Base-by-base conservation (phyloP, 495 filamentous ascomycete genomes). In the Trichocladium uniseriatum region DNA sequence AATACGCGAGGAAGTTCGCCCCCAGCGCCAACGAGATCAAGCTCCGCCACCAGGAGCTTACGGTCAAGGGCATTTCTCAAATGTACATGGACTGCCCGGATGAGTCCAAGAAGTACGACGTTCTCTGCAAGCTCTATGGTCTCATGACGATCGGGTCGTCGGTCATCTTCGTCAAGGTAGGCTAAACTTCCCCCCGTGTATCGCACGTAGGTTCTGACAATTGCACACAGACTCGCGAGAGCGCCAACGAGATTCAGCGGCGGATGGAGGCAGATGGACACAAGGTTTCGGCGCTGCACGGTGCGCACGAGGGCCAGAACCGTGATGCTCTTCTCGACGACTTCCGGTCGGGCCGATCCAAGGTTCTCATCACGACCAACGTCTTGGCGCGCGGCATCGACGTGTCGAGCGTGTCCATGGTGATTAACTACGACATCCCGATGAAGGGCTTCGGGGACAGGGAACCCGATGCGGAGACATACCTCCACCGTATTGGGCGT, bases 341-440 rank as follows among this genome's bases (percentile, higher is more conserved):
- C 11, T 99, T 97, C 81, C 84, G 92, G 51, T 75, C 63, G 18
- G 89, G 90, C 42, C 72, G 79, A 21, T 85, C 87, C 44, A 99
- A 97, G 73, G 92, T 99, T n/a, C 82, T 99, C 49, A 96, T 97
- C 60, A 91, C 94, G 0, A 99, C 94, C 56, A 97, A 99, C 61
- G 91, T 99, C 32, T 79, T 99, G 42, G 86, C 94, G 6, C 87
- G 94, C 59, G 94, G 94, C 57, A 96, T 99, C 52, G 94, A 99
- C 68, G 89, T 99, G 10, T 87, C 89, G 27, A 89, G 89, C 16
- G 94, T 97, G 3, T 94, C 88, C 15, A 86, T 99, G 77, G 94
- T 99, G 29, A 83, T 99, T 69, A 99, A 99, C 71, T 99, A 97
- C 67, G 83, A 83, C 58, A 80, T 83, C 51, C 80, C 80, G 1